A percentile compares a stretch with the other conserved stretches of the same genome.
Conservation (phyloP, 78 protist genomes). For the Reticulomyxa filosa region DNA sequence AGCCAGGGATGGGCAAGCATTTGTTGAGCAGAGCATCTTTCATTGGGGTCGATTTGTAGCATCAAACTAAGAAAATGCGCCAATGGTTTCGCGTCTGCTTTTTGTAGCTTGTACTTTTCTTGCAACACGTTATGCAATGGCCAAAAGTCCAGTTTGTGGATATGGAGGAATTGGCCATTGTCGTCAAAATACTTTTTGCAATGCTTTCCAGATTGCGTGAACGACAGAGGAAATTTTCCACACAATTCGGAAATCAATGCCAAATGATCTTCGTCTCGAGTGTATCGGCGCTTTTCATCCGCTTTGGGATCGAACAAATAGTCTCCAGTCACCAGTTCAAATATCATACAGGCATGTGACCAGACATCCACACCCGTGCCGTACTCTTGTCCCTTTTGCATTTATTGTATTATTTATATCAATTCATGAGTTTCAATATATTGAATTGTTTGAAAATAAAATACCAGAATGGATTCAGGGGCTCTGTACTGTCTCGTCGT, state of each 20-base stretch:
- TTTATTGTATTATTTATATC: too few species aligned
- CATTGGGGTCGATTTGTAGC: too few species aligned
- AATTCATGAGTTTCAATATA: too few species aligned
- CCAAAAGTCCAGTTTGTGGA: slow-evolving; percentile 44
- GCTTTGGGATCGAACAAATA: background rate
- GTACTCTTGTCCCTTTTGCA: too few species aligned
- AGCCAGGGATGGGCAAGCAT: too few species aligned
- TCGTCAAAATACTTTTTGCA: slow-evolving; percentile 23
- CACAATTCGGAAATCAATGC: slow-evolving; percentile 1
- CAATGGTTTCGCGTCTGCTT: too few species aligned
- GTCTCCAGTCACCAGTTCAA: slow-evolving; percentile 19
- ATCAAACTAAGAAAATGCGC: too few species aligned
- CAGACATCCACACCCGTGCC: slow-evolving; percentile 23
- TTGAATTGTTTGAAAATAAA: too few species aligned
- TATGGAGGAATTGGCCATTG: slow-evolving; percentile 43
- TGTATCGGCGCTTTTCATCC: background rate
- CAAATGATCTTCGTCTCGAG: slow-evolving; percentile 1
- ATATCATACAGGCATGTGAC: slow-evolving; percentile 27
- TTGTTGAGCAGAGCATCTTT: too few species aligned
- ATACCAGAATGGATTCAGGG: too few species aligned
- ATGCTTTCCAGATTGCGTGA: slow-evolving; percentile 1
- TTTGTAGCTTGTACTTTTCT: slow-evolving; percentile 1
- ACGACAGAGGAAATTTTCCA: background rate
- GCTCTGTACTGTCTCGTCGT: slow-evolving; percentile 4
- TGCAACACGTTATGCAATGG: slow-evolving; percentile 33